These are phyloP conservation scores for Phyllosticta paracitricarpa DNA, from an alignment of 2,329 filamentous ascomycete species.

Conservation along the genomic window DNA sequence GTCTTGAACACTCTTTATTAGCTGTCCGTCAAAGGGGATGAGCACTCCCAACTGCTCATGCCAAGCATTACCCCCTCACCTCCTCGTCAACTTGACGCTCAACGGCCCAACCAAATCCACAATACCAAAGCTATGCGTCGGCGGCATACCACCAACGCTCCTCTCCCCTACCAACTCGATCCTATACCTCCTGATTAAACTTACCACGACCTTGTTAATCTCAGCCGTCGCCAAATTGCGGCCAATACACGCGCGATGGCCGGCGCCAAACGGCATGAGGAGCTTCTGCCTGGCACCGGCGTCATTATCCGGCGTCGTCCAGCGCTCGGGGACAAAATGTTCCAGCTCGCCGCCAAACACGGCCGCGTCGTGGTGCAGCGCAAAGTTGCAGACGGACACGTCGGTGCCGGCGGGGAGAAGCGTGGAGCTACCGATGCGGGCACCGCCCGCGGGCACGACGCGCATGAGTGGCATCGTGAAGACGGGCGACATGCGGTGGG, in stretches of 20 bases:
- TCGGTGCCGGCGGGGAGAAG: not conserved
- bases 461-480: slow-evolving; percentile 8
- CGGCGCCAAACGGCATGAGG: not conserved
- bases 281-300: not conserved
- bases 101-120: not conserved
- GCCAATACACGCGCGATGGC: slow-evolving; percentile 2
- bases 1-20: too few species aligned
- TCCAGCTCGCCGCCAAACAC: not conserved
- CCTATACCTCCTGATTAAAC: not conserved
- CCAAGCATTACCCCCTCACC: not conserved
- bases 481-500: slow-evolving; percentile 5
- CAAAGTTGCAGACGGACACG: not conserved
- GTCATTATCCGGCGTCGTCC: not conserved
- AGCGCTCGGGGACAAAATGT: not conserved
- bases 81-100: not conserved
- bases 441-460: not conserved
- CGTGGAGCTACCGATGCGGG: not conserved
- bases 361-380: not conserved
- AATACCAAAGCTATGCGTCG: not conserved
- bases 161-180: not conserved
- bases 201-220: not conserved
- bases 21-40: too few species aligned
- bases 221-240: slow-evolving; percentile 1
- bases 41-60: too few species aligned
- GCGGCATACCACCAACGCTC: not conserved